Conservation (phyloP, 345 rosid species). For the Crucihimalaya himalaica region DNA sequence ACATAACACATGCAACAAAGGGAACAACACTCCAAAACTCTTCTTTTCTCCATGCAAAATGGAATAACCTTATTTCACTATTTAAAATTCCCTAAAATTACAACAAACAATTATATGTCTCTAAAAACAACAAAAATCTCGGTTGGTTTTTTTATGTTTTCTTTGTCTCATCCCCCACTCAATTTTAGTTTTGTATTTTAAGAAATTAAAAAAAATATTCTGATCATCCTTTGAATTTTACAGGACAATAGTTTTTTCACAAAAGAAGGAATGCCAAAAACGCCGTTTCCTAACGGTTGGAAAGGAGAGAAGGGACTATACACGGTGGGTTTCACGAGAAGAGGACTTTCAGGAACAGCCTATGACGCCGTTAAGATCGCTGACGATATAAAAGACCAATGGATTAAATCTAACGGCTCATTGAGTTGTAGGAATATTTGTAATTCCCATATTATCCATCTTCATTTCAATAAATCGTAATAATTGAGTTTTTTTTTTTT, state of each 20-base stretch:
- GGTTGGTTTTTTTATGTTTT: not conserved
- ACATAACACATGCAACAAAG: constrained; percentile 34
- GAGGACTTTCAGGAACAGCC: constrained; percentile 80
- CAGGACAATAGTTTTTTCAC: constrained; percentile 74
- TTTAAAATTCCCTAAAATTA: constrained; percentile 11
- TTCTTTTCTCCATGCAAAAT: constrained; percentile 47
- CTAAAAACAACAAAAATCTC: not conserved
- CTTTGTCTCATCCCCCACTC: not conserved
- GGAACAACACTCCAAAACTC: constrained; percentile 40
- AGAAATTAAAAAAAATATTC: not conserved
- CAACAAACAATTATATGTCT: not conserved
- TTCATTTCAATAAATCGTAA: constrained; percentile 30
- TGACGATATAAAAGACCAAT: constrained; percentile 56
- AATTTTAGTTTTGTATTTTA: not conserved
- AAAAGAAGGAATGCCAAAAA: constrained; percentile 82
- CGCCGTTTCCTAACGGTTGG: constrained; percentile 89
- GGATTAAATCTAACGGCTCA: constrained; percentile 44
- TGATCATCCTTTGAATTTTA: not conserved
- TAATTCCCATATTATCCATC: constrained; percentile 49
- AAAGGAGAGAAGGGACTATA: constrained; percentile 79
- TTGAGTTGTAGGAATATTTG: constrained; percentile 23
- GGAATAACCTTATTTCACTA: constrained; percentile 24
- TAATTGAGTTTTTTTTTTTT: not conserved
- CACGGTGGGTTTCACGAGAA: constrained; percentile 85
- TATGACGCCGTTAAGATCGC: constrained; percentile 77